Evolutionary conservation across 2,329 filamentous ascomycete species (phyloP).

Genomic region (Aspergillus oerlinghausenensis): DNA sequence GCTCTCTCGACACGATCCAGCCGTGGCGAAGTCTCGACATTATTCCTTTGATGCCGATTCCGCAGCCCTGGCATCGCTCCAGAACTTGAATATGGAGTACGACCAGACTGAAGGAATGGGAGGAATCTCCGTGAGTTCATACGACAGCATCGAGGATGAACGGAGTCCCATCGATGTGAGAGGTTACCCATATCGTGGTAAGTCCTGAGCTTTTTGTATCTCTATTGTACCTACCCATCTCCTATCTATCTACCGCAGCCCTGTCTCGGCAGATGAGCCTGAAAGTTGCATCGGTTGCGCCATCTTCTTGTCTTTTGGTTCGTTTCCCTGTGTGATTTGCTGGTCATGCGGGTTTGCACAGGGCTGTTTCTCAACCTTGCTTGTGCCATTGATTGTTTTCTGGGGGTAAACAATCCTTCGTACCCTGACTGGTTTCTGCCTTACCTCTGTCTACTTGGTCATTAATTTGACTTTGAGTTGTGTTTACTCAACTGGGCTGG

Average conservation of each 20-base stretch:
- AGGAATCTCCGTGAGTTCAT: constrained; percentile 38
- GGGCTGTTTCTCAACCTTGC: constrained; percentile 6
- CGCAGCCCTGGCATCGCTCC: constrained; percentile 26
- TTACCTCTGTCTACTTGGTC: neutral
- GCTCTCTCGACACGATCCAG: constrained; percentile 30
- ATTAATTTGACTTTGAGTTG: neutral
- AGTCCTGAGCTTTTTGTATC: constrained; percentile 20
- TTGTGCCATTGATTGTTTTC: neutral
- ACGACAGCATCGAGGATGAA: constrained; percentile 39
- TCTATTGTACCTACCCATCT: neutral
- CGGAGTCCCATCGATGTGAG: constrained; percentile 35
- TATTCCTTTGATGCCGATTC: constrained; percentile 37
- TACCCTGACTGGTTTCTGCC: neutral
- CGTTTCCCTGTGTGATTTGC: constrained; percentile 15
- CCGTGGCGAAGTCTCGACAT: constrained; percentile 28
- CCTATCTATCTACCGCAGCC: neutral
- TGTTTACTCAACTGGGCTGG: neutral
- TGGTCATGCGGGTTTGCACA: constrained; percentile 9
- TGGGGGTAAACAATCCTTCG: neutral
- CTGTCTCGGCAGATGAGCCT: constrained; percentile 14
- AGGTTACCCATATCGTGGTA: constrained; percentile 38
- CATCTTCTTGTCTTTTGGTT: constrained; percentile 27
- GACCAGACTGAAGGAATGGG: constrained; percentile 40
- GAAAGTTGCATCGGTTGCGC: constrained; percentile 31
- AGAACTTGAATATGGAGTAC: constrained; percentile 35